These are phyloP conservation scores for Penicillium sp. DNA, from an alignment of 2,329 filamentous ascomycete species.

Conservation along the genomic window DNA sequence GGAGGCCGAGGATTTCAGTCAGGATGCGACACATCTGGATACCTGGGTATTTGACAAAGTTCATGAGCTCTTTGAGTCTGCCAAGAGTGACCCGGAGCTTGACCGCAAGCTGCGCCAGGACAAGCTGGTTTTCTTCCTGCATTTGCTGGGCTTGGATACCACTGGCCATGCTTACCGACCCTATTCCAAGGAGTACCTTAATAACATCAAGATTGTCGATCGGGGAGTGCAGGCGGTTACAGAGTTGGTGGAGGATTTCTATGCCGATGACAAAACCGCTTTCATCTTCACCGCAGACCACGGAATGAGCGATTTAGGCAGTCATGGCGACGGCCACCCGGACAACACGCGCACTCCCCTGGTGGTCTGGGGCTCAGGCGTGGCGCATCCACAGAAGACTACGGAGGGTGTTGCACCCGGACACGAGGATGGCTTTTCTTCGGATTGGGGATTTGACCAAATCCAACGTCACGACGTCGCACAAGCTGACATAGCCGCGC, in stretches of 20 bases:
- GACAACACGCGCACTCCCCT: slow-evolving; percentile 94
- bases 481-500: slow-evolving; percentile 87
- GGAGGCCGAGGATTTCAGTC: slow-evolving; percentile 85
- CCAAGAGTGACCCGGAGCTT: slow-evolving; percentile 70
- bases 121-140: slow-evolving; percentile 89
- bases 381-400: slow-evolving; percentile 65
- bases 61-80: slow-evolving; percentile 76
- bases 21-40: slow-evolving; percentile 74
- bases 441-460: slow-evolving; percentile 77
- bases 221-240: slow-evolving; percentile 80
- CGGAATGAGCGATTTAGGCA: slow-evolving; percentile 99
- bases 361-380: slow-evolving; percentile 87
- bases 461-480: slow-evolving; percentile 83
- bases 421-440: slow-evolving; percentile 80
- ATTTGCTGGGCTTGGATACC: slow-evolving; percentile 87
- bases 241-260: slow-evolving; percentile 77
- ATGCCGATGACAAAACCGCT: slow-evolving; percentile 75
- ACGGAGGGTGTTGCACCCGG: slow-evolving; percentile 60
- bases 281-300: slow-evolving; percentile 98
- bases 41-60: slow-evolving; percentile 95
- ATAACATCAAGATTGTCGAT: slow-evolving; percentile 93
- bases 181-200: slow-evolving; percentile 90
- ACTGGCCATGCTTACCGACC: slow-evolving; percentile 80
- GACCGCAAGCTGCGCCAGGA: slow-evolving; percentile 69
- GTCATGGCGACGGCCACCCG: slow-evolving; percentile 93